Base-by-base conservation (phyloP, 2,329 filamentous ascomycete genomes). In the Aspergillus proliferans region DNA sequence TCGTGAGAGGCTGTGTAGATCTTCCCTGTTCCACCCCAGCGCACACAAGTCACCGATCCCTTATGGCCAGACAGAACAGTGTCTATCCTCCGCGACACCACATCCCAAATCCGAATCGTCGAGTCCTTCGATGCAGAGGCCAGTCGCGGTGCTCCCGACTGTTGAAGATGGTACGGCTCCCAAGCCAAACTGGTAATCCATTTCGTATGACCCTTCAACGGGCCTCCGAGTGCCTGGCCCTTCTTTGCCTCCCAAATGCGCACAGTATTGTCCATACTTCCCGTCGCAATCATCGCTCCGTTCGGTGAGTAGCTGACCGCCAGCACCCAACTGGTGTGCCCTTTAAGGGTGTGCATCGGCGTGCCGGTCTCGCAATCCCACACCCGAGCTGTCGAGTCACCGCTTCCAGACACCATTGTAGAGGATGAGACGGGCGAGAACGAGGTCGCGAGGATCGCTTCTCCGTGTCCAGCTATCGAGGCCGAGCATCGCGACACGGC, bases 341-440 rank as follows among this genome's bases (percentile, higher is more conserved):
- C 90, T 59, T 88, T 86, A 44, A 97, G 72, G 0, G 90, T 97
- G 68, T 87, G 82, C 52, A 88, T 81, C 0, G 91, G 90, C 9
- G 90, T 96, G 43, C 91, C 91, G 0, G 90, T 96, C 61, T 96
- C 88, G 44, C 89, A 91, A 62, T 98, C 91, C 89, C 89, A 96
- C 72, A 97, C 85, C 49, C 92, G 77, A 0, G 91, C 92, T 1
- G 91, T 96, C 58, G 86, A 86, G 64, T 98, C 93, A 43, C 93
- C 93, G 52, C 86, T 89, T 0, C 92, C 93, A 1, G 88, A 95
- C 0, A 90, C 91, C 68, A 96, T 79, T 50, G 85, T 79, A 9
- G 83, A 83, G 22, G 87, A 92, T 6, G 81, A 83, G 34, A 81
- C 79, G 0, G 92, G 92, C 0, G 87, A 93, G 69, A 96, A 97